Evolutionary conservation across 2,329 filamentous ascomycete species (phyloP), one percentile per base, ranked within the genome.

Genomic region (Elsinoe australis): DNA sequence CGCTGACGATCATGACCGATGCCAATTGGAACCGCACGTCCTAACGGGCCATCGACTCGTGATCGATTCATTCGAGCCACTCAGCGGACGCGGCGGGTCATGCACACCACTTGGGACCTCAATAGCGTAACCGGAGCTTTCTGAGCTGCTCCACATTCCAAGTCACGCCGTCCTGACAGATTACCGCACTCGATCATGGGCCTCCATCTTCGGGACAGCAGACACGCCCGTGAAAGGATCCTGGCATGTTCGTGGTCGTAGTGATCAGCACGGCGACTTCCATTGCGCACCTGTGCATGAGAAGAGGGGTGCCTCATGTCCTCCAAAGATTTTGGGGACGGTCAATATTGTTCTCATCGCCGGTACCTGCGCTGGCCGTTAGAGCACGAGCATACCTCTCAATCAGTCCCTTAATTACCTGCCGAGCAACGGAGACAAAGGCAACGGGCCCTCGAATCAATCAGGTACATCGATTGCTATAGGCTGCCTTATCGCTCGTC

Each of bases 331-430:
- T 10, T 7, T 31, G 10, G 9, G 5, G 19, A 15, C 26, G 15
- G 26, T 17, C 39, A 29, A 44, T 44, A 29, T 31, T 44, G 14
- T 31, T 31, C 28, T 44, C 36, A 18, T 41, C 19, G 36, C 8
- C 32, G n/a, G 45, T 48, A 48, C 45, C 45, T 48, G 45, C 45
- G 45, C 45, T 48, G 31, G 45, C 45, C 45, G 45, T 48, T 48
- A 29, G 33, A 24, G 22, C 34, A 35, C 45, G 34, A 36, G 19
- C 24, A 31, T 29, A 38, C 15, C 22, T 29, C 14, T 15, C 26
- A 47, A 32, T 22, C 33, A 19, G 22, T 48, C 45, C 45, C 45
- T 48, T 48, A 22, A 38, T 48, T 33, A 48, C 31, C 32, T 48
- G 45, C 45, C 45, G 45, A 48, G 33, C 24, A 48, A 48, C 45